Evolutionary conservation across 225 moss, liverwort and hornwort species (phyloP).

Genomic region (Sphagnum tenellum): DNA sequence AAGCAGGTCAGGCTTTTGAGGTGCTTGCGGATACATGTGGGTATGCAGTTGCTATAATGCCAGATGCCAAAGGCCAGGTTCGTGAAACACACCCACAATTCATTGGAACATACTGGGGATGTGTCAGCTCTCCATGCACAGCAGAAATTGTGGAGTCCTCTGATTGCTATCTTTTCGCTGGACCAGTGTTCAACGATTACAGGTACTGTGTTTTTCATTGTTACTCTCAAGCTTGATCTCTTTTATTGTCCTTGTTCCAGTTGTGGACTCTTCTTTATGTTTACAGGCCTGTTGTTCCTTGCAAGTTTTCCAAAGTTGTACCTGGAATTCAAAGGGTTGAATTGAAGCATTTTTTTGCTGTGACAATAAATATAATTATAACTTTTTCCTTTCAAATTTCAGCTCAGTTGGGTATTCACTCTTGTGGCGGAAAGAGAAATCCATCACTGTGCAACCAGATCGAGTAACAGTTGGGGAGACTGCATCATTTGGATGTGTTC

Average conservation of each 20-base stretch:
- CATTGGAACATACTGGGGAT: slow-evolving; percentile 69
- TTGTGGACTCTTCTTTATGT: too few relatives aligned
- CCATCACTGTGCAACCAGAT: slow-evolving; percentile 45
- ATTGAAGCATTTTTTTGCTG: too few relatives aligned
- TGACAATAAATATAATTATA: too few relatives aligned
- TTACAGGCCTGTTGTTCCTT: too few relatives aligned
- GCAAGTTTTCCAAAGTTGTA: too few relatives aligned
- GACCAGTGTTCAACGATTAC: slow-evolving; percentile 61
- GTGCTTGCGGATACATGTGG: slow-evolving; percentile 43
- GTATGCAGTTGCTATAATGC: slow-evolving; percentile 55
- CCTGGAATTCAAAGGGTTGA: too few relatives aligned
- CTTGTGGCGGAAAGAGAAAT: slow-evolving; percentile 28
- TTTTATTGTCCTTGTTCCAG: too few relatives aligned
- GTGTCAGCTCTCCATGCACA: slow-evolving; percentile 49
- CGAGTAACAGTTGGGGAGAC: slow-evolving; percentile 28
- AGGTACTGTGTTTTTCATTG: too few relatives aligned
- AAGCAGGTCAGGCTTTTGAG: slow-evolving; percentile 28
- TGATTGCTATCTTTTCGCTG: slow-evolving; percentile 50
- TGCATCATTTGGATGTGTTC: slow-evolving; percentile 45
- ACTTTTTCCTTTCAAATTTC: too few relatives aligned
- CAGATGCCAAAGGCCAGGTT: slow-evolving; percentile 50
- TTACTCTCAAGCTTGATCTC: too few relatives aligned
- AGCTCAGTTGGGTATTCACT: slow-evolving; percentile 61
- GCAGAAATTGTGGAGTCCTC: slow-evolving; percentile 56
- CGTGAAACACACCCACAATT: slow-evolving; percentile 40